These are phyloP conservation scores for Penicillium paradoxum DNA, from an alignment of 495 filamentous ascomycete genomes.

Conservation along the genomic window DNA sequence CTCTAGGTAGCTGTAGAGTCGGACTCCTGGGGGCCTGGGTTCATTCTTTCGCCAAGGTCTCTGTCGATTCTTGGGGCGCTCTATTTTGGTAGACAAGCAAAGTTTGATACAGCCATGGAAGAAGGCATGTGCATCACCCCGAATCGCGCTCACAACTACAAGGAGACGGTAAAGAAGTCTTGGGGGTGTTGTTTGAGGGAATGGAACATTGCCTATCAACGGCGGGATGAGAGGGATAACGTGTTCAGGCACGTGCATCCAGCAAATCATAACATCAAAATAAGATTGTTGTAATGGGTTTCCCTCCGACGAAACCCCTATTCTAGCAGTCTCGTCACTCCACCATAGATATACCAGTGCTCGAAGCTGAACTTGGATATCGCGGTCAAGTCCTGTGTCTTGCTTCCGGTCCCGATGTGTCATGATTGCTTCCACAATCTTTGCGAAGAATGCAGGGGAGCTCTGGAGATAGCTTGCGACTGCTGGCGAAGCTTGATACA, in stretches of 20 bases:
- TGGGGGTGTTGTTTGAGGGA: neutral
- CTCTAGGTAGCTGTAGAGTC: accelerated
- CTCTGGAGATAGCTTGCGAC: constrained; percentile 1
- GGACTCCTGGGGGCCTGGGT: neutral
- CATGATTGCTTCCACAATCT: neutral
- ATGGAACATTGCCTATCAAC: neutral
- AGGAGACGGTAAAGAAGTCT: neutral
- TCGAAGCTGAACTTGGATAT: neutral
- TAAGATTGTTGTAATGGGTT: neutral
- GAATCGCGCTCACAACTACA: neutral
- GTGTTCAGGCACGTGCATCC: no score
- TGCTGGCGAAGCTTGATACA: constrained; percentile 3
- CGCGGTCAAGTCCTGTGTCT: neutral
- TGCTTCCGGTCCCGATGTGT: neutral
- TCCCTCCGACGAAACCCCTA: neutral
- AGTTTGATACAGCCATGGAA: neutral
- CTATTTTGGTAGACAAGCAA: neutral
- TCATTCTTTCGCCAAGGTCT: neutral
- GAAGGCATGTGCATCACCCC: neutral
- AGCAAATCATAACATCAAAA: no score
- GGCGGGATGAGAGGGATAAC: no score
- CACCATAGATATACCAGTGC: neutral
- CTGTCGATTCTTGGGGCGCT: neutral
- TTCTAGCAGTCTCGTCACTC: neutral
- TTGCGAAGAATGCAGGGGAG: neutral